Evolutionary conservation across 352 stramenopile species (phyloP), one percentile per base, ranked within the genome.

Genomic region (Phytophthora constricta): DNA sequence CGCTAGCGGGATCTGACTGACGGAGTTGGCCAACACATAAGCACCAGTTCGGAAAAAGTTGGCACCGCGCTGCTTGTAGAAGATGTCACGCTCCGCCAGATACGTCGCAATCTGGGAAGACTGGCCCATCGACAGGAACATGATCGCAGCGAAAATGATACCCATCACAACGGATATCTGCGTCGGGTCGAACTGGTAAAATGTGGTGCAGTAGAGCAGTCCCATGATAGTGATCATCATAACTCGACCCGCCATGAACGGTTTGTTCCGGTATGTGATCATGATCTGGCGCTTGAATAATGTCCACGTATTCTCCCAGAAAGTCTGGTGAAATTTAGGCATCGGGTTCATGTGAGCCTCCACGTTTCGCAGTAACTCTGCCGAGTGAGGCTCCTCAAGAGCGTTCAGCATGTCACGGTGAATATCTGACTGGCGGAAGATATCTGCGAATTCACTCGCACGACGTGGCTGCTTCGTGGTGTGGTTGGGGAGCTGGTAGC

Each of bases 391-490:
- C 13, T 51, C 22, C 13, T 34, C 45, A 17, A 51, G 45, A 51
- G 45, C 45, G 55, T 82, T 87, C n/a, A 71, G 42, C 1, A 78
- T 17, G 42, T 79, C 86, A 2, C 39, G 45, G 19, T 65, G 61
- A 72, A 60, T 23, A 79, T 23, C 43, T 71, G 59, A 27, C 58
- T 56, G n/a, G 83, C 74, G 13, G 83, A 56, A 51, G 22, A 51
- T 33, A 5, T 28, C 45, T n/a, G 45, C 45, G 22, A 47, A 47
- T 23, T 47, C 41, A 23, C n/a, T 47, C 9, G 41, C 41, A 23
- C 14, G 9, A 8, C 41, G 41, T 13, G 41, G 41, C 17, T 67
- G 90, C 87, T 34, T 82, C 70, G 26, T 80, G 79, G 28, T 95
- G 53, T 27, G 76, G 64, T 10, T 87, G 2, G 41, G 41, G n/a